Base-by-base conservation (phyloP, 805 yeast genomes). In the Starmera amethionina region DNA sequence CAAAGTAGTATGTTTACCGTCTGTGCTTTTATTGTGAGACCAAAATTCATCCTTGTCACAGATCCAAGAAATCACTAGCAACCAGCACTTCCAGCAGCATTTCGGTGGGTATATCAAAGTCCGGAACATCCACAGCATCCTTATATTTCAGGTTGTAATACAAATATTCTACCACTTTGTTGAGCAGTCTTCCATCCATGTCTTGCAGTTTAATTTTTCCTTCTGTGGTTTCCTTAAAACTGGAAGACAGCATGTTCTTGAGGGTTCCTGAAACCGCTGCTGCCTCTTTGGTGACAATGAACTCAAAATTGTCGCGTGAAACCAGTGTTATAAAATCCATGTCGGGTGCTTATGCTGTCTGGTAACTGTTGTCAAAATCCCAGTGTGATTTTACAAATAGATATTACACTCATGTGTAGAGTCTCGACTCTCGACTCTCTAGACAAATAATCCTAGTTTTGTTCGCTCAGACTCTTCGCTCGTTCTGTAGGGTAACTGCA, bases 101-200 rank as follows among this genome's bases (percentile, higher is more conserved):
- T 49, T 87, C 97, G 0, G 97, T 89, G 1, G 97, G 96, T 3
- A 93, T 77, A 31, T 83, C 82, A 60, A 93, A 93, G 41, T 84
- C 93, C 0, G 96, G 95, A 7, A 83, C 75, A 38, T 75, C 79
- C 30, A 66, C 72, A 0, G 68, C 72, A 38, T 74, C 77, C 46
- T 70, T 75, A 55, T 84, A 85, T 50, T 83, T 80, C 43, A 70
- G 58, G 50, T 83, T 77, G 55, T 84, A 89, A 55, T 83, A 79
- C 30, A 90, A 62, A 51, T 93, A 90, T 50, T 90, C 97, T 34
- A 85, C 82, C 10, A 90, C 79, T 50, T 86, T 84, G 46, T 78
- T 83, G 35, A 93, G 63, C 16, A 88, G 69, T 30, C 72, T 73
- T 0, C 84, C 82, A 43, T 82, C 83, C 63, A 88, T 75, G 45